Base-by-base conservation (phyloP, 345 rosid genomes). In the Anastatica hierochuntica region DNA sequence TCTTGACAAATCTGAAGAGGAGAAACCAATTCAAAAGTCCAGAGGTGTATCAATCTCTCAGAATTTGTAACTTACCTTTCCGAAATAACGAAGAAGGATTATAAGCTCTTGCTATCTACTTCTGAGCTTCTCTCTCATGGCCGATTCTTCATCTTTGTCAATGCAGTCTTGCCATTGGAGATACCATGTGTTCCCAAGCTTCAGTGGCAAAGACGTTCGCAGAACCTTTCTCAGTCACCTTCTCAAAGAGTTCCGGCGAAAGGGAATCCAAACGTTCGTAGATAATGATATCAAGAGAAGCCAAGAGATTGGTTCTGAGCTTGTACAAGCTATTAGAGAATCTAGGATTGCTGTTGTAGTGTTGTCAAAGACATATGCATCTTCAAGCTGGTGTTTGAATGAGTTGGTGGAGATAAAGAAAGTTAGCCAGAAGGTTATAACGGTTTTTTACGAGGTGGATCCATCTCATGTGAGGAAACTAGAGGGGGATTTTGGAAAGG, bases 141-240 rank as follows among this genome's bases (percentile, higher is more conserved):
- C n/a, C n/a, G n/a, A n/a, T n/a, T n/a, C n/a, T n/a, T n/a, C n/a
- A n/a, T n/a, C n/a, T n/a, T n/a, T n/a, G n/a, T n/a, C n/a, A n/a
- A n/a, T n/a, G n/a, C n/a, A n/a, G n/a, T n/a, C n/a, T n/a, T n/a
- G n/a, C n/a, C n/a, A n/a, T n/a, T 59, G 47, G 64, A 48, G 47
- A 38, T 35, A 61, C 50, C 66, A 40, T 50, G 58, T 49, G 18
- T 42, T 61, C 43, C 43, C 43, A 43, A 62, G 58, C 45, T 62
- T 62, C 15, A 42, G 44, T 0, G 66, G 66, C 27, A 17, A 50
- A 62, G 66, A 62, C 4, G 58, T 51, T 1, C 58, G 66, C 1
- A 51, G 51, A 60, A 49, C 57, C 4, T 60, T 60, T 60, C 66
- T 51, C 11, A 61, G 66, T 14, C 66, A 62, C 51, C 51, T 62